Percentiles rank a stretch among this genome's conserved stretches.
phyloP scores from a whole-genome alignment of 78 protist species.

The Paratrimastix pyriformis region DNA sequence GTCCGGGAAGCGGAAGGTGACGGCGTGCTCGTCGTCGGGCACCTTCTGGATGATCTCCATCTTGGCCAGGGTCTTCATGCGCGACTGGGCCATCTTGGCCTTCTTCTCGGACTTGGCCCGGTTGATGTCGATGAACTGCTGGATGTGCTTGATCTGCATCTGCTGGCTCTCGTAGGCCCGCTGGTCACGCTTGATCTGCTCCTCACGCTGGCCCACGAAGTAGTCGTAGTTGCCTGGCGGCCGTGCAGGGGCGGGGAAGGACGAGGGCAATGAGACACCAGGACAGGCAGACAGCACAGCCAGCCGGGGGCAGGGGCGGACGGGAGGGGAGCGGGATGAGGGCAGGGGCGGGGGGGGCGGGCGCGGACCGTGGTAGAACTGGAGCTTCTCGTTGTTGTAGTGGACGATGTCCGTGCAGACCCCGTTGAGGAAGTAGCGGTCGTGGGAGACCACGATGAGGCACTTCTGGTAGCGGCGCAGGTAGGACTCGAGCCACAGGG shows the following conservation, averaged over 20 bases:
- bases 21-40: slow-evolving; percentile 31
- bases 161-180: slow-evolving; percentile 73
- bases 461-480: slow-evolving; percentile 41
- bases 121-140: slow-evolving; percentile 59
- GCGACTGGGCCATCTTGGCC: slow-evolving; percentile 41
- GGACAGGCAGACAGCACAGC: too few species aligned
- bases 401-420: slow-evolving; percentile 76
- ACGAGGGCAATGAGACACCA: too few species aligned
- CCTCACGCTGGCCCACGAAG: slow-evolving; percentile 49
- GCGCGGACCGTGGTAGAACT: slow-evolving; percentile 50
- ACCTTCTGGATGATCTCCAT: slow-evolving; percentile 68
- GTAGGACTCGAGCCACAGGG: slow-evolving; percentile 78
- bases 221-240: slow-evolving; percentile 44
- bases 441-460: slow-evolving; percentile 71
- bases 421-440: slow-evolving; percentile 65
- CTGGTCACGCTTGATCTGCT: slow-evolving; percentile 57
- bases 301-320: too few species aligned
- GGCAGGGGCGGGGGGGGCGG: too few species aligned
- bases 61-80: slow-evolving; percentile 61
- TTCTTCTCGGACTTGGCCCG: neutral
- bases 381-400: slow-evolving; percentile 34
- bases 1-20: slow-evolving; percentile 62
- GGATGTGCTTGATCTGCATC: slow-evolving; percentile 74
- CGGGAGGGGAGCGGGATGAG: too few species aligned
- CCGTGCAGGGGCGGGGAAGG: too few species aligned